A percentile compares a stretch with the other conserved stretches of the same genome.
Evolutionary conservation across 768 basidiomycete species (phyloP).

Genomic region (Mycena chlorophos): DNA sequence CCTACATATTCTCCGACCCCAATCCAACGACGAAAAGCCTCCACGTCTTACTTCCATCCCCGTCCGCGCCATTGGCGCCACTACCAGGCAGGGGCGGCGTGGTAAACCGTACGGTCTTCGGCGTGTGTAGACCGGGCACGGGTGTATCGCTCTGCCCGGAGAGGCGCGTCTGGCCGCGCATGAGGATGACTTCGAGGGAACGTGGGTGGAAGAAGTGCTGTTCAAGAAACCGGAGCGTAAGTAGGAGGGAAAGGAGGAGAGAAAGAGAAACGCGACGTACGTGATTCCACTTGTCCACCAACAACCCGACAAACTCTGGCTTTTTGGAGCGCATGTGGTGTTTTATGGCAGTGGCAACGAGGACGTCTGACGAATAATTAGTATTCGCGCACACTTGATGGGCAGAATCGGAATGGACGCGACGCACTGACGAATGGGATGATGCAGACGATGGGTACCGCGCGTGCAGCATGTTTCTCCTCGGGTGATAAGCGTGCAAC

Average conservation of each 20-base stretch:
- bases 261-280: conserved; percentile 31
- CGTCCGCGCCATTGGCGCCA: background rate
- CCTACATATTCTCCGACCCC: no score
- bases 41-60: conserved; percentile 10
- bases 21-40: conserved; percentile 20
- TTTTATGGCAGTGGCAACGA: conserved; percentile 31
- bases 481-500: conserved; percentile 36
- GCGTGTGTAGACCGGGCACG: conserved; percentile 16
- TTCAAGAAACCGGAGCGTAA: background rate
- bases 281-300: conserved; percentile 53
- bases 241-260: background rate
- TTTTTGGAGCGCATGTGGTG: conserved; percentile 34
- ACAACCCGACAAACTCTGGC: conserved; percentile 37
- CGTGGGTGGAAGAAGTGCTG: conserved; percentile 53
- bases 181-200: conserved; percentile 43
- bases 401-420: conserved; percentile 6
- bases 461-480: conserved; percentile 31
- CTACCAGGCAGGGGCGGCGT: background rate
- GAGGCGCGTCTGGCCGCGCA: conserved; percentile 28
- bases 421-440: conserved; percentile 35
- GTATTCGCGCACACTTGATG: conserved; percentile 6
- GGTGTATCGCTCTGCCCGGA: conserved; percentile 25
- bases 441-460: conserved; percentile 29
- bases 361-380: conserved; percentile 15
- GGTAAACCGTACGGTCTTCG: conserved; percentile 19